Evolutionary conservation across 2,329 filamentous ascomycete genomes (phyloP).

Genomic region (Trichophyton verrucosum): DNA sequence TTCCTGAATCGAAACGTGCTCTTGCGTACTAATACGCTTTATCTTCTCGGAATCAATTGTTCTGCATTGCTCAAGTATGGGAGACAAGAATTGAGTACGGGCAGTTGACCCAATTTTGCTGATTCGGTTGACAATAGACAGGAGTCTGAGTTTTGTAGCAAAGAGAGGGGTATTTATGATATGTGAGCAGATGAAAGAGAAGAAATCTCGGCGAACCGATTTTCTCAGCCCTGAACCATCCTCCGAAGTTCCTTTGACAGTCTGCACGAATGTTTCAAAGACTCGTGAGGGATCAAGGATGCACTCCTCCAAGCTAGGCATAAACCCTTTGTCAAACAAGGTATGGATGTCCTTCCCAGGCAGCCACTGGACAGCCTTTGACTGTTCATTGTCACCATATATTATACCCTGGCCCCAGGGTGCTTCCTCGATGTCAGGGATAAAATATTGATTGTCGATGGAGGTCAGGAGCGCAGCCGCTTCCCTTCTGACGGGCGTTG

Average conservation of each 20-base stretch:
- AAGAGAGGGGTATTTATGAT: constrained; percentile 55
- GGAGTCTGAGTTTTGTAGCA: constrained; percentile 55
- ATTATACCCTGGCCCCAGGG: constrained; percentile 52
- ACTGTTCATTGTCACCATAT: constrained; percentile 46
- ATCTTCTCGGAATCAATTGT: constrained; percentile 42
- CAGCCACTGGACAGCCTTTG: constrained; percentile 44
- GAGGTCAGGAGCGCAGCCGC: constrained; percentile 55
- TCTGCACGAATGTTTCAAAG: constrained; percentile 47
- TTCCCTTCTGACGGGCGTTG: constrained; percentile 62
- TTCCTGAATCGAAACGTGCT: constrained; percentile 37
- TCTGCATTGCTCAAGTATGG: constrained; percentile 59
- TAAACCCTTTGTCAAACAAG: constrained; percentile 53
- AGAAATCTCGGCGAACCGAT: constrained; percentile 50
- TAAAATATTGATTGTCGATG: constrained; percentile 41
- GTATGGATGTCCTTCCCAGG: constrained; percentile 45
- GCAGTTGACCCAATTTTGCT: constrained; percentile 58
- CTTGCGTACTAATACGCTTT: constrained; percentile 36
- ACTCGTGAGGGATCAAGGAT: constrained; percentile 66
- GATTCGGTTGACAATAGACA: constrained; percentile 61
- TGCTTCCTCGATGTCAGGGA: constrained; percentile 31
- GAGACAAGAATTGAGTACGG: constrained; percentile 64
- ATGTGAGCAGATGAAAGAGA: constrained; percentile 64
- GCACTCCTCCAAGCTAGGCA: constrained; percentile 72
- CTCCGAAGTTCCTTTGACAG: constrained; percentile 41
- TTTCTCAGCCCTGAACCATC: constrained; percentile 46